A percentile compares a stretch with the other conserved stretches of the same genome.
These are phyloP conservation scores for Recurvomyces mirabilis DNA, from an alignment of 495 filamentous ascomycete genomes.

Conservation along the genomic window DNA sequence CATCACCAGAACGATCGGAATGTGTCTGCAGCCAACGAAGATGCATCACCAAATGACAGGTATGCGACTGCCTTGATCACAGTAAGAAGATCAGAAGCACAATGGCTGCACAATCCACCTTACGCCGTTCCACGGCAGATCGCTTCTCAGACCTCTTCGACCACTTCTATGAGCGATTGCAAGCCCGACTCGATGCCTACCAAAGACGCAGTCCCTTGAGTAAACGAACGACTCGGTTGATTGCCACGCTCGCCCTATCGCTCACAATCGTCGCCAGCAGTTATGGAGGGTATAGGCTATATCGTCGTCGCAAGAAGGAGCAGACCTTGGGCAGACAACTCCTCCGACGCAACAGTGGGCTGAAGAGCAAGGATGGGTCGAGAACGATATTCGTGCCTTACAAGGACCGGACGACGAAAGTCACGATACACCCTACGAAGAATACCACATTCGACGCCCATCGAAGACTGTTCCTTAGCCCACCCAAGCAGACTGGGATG, in stretches of 20 bases:
- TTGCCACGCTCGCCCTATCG: constrained; percentile 61
- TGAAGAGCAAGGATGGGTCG: constrained; percentile 86
- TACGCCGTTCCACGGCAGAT: constrained; percentile 13
- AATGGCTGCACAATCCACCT: constrained; percentile 13
- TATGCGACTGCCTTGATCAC: too few relatives aligned
- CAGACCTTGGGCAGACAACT: constrained; percentile 67
- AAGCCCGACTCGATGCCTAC: constrained; percentile 7
- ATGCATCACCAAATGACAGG: too few relatives aligned
- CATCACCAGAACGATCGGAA: background rate
- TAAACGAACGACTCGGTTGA: constrained; percentile 55
- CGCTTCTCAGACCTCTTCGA: constrained; percentile 24
- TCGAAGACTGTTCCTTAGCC: constrained; percentile 82
- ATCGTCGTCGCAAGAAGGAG: constrained; percentile 57
- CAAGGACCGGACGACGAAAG: constrained; percentile 69
- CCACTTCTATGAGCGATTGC: constrained; percentile 17
- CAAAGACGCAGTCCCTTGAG: constrained; percentile 29
- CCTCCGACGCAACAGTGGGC: constrained; percentile 80
- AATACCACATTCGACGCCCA: constrained; percentile 92
- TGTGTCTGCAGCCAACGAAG: background rate
- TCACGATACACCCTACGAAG: constrained; percentile 88
- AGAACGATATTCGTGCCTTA: constrained; percentile 92
- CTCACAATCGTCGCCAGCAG: constrained; percentile 64
- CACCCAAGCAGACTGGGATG: constrained; percentile 63
- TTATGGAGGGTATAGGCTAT: constrained; percentile 65
- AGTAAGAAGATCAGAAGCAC: background rate